phyloP scores from a whole-genome alignment of 2,329 filamentous ascomycete species.

The Arthrinium puccinioides region DNA sequence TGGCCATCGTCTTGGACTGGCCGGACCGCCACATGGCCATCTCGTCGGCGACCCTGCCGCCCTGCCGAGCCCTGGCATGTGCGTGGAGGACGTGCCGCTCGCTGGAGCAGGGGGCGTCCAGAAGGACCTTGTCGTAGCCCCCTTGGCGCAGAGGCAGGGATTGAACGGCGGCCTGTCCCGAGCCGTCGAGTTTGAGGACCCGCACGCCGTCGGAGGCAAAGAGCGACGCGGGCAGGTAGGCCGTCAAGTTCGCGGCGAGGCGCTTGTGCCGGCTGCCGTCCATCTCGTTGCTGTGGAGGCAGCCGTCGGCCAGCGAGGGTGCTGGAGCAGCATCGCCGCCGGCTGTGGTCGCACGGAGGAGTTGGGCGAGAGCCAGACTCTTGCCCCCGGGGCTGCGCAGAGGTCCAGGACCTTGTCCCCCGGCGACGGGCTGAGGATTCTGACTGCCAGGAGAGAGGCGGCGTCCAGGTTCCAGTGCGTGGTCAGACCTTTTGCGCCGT shows the following conservation, averaged over 20 bases:
- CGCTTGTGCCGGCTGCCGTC: constrained; percentile 23
- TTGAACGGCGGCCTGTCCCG: constrained; percentile 15
- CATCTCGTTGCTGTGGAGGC: constrained; percentile 29
- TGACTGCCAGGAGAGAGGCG: constrained; percentile 20
- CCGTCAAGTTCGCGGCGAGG: constrained; percentile 16
- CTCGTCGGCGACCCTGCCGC: constrained; percentile 24
- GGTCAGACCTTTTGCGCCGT: constrained; percentile 11
- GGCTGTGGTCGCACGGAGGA: constrained; percentile 14
- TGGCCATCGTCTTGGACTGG: constrained; percentile 26
- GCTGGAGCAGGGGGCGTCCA: constrained; percentile 32
- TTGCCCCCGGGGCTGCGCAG: constrained; percentile 30
- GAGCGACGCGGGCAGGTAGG: constrained; percentile 15
- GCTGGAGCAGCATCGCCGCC: constrained; percentile 6
- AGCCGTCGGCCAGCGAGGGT: constrained; percentile 16
- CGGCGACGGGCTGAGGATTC: constrained; percentile 23
- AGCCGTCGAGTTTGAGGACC: constrained; percentile 18
- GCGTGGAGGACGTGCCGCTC: constrained; percentile 31
- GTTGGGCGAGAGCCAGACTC: constrained; percentile 23
- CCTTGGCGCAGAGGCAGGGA: constrained; percentile 19
- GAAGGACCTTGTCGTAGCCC: constrained; percentile 30
- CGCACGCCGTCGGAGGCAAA: constrained; percentile 14
- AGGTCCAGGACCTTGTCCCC: constrained; percentile 30
- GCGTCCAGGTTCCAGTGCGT: constrained; percentile 23
- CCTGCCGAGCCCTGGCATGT: constrained; percentile 19
- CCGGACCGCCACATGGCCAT: constrained; percentile 28